Conservation (phyloP, 1,284 basidiomycete genomes). For the Papiliotrema flavescens region DNA sequence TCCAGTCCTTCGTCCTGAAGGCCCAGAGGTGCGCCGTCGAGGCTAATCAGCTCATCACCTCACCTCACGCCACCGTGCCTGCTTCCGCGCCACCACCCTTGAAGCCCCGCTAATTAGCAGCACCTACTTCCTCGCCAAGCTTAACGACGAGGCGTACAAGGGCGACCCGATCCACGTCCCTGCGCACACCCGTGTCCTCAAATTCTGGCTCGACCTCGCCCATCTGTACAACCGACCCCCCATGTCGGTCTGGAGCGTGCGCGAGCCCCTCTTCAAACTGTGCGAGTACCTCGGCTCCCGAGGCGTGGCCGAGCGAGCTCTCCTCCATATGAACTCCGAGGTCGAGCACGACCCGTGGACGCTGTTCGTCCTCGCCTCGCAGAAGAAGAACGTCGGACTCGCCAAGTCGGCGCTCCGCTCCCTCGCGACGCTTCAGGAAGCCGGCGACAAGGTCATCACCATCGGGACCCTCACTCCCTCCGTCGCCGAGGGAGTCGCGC, state of each 20-base stretch:
- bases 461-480: slow-evolving; percentile 3
- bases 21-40: slow-evolving; percentile 27
- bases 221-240: slow-evolving; percentile 11
- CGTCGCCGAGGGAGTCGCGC: slow-evolving; percentile 1
- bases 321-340: slow-evolving; percentile 5
- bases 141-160: neutral
- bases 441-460: neutral
- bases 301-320: slow-evolving; percentile 9
- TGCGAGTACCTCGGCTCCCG: slow-evolving; percentile 10
- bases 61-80: neutral
- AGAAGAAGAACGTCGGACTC: slow-evolving; percentile 6
- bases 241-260: slow-evolving; percentile 6
- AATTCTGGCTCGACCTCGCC: slow-evolving; percentile 17
- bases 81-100: neutral
- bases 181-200: slow-evolving; percentile 7
- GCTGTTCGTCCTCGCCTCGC: slow-evolving; percentile 9
- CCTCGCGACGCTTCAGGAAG: neutral
- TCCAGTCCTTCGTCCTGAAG: slow-evolving; percentile 19
- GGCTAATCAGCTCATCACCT: neutral
- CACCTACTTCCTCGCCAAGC: slow-evolving; percentile 6
- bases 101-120: slow-evolving; percentile 4
- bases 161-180: neutral
- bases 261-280: slow-evolving; percentile 13
- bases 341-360: slow-evolving; percentile 10
- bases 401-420: neutral